These are phyloP conservation scores for Epithele typhae DNA, from an alignment of 768 basidiomycete genomes.

Conservation along the genomic window DNA sequence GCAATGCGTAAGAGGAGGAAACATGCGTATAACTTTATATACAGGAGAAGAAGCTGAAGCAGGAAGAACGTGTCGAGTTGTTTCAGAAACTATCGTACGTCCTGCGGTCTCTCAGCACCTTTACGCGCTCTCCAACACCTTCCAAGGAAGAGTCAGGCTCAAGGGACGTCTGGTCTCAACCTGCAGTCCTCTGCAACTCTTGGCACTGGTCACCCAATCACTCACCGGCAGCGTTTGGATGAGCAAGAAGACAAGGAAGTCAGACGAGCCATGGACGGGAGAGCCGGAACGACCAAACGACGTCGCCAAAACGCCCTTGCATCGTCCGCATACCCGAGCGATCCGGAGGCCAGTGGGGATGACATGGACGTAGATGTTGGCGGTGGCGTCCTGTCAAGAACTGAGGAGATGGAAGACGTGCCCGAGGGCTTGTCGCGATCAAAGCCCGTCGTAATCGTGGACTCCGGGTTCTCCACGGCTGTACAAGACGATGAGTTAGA, in stretches of 20 bases:
- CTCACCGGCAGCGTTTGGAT: slow-evolving; percentile 57
- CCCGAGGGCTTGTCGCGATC: slow-evolving; percentile 17
- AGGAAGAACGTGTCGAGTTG: slow-evolving; percentile 74
- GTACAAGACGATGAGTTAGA: slow-evolving; percentile 8
- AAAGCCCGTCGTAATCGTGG: slow-evolving; percentile 22
- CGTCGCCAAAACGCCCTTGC: slow-evolving; percentile 14
- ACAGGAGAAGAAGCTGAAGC: slow-evolving; percentile 89
- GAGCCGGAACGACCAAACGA: slow-evolving; percentile 46
- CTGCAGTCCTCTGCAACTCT: slow-evolving; percentile 82
- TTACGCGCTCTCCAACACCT: slow-evolving; percentile 15
- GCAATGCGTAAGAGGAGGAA: too few species aligned
- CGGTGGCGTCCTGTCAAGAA: slow-evolving; percentile 1
- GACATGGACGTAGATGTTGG: slow-evolving; percentile 17
- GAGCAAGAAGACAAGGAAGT: slow-evolving; percentile 57
- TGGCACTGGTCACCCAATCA: slow-evolving; percentile 64
- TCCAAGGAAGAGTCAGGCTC: slow-evolving; percentile 71
- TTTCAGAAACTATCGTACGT: slow-evolving; percentile 82
- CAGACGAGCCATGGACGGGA: slow-evolving; percentile 47
- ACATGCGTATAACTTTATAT: background rate
- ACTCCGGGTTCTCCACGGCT: slow-evolving; percentile 19
- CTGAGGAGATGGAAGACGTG: slow-evolving; percentile 5
- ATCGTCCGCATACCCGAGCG: too few species aligned
- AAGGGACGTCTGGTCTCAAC: slow-evolving; percentile 49
- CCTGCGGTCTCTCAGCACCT: background rate
- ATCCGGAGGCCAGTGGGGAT: too few species aligned